A percentile compares a stretch with the other conserved stretches of the same genome.
phyloP scores from a whole-genome alignment of 2,329 filamentous ascomycete genomes.

The Alternaria burnsii region DNA sequence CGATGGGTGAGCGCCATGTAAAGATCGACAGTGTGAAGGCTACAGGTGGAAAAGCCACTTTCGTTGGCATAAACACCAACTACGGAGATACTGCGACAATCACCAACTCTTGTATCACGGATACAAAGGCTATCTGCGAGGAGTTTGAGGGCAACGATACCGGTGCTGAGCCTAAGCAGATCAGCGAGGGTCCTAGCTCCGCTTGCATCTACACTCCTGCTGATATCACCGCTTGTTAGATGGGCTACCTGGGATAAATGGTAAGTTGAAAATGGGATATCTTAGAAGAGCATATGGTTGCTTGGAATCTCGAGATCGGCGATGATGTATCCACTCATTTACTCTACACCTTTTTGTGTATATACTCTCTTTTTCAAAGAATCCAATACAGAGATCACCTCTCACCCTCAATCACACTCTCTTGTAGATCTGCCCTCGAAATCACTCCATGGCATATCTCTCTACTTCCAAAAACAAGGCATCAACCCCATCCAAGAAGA shows the following conservation, averaged over 20 bases:
- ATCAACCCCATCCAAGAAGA: not conserved
- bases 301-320: not conserved
- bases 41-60: slow-evolving; percentile 51
- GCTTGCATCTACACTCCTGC: slow-evolving; percentile 30
- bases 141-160: slow-evolving; percentile 45
- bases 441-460: not conserved
- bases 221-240: slow-evolving; percentile 32
- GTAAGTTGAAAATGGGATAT: not conserved
- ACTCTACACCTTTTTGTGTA: not conserved
- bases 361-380: not conserved
- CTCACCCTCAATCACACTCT: not conserved
- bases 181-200: slow-evolving; percentile 33
- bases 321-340: slow-evolving; percentile 2
- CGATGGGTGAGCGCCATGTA: slow-evolving; percentile 54
- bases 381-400: not conserved
- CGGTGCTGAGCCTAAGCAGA: slow-evolving; percentile 39
- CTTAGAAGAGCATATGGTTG: not conserved
- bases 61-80: slow-evolving; percentile 62
- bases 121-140: slow-evolving; percentile 45
- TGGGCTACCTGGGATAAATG: not conserved
- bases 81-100: slow-evolving; percentile 60
- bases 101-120: slow-evolving; percentile 40
- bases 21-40: slow-evolving; percentile 57
- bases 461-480: not conserved
- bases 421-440: slow-evolving; percentile 3